phyloP scores from a whole-genome alignment of 169 alveolate genomes.

The Eimeria maxima region DNA sequence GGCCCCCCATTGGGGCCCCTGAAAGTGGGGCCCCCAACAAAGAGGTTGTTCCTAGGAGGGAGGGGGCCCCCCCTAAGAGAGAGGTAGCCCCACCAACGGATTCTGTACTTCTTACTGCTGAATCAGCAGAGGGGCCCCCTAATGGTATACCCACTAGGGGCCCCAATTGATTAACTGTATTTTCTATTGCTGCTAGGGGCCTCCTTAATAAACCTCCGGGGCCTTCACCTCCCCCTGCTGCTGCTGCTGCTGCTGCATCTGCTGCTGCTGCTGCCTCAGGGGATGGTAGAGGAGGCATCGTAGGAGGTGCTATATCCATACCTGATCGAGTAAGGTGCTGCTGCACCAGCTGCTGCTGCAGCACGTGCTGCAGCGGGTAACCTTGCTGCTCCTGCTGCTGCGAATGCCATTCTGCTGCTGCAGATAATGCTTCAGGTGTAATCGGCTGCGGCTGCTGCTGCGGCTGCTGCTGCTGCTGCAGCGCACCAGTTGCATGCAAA shows the following conservation, averaged over 20 bases:
- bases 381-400: constrained; percentile 53
- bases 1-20: constrained; percentile 1
- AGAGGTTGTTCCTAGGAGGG: not conserved
- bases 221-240: not conserved
- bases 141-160: constrained; percentile 1
- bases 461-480: not conserved
- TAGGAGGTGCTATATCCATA: not conserved
- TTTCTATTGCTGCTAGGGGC: constrained; percentile 39
- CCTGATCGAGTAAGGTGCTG: not conserved
- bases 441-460: not conserved
- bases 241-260: constrained; percentile 49
- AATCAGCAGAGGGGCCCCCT: constrained; percentile 8
- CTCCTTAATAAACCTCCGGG: not conserved
- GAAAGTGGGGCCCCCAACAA: not conserved
- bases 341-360: constrained; percentile 67
- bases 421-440: not conserved
- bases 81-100: constrained; percentile 10
- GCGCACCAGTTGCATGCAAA: constrained; percentile 47
- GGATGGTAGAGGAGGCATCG: not conserved
- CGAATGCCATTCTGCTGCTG: constrained; percentile 59
- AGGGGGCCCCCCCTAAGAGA: not conserved
- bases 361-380: not conserved
- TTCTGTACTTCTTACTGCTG: not conserved
- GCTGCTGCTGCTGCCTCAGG: not conserved
- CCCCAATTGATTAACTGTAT: constrained; percentile 11